These are phyloP conservation scores for Aspergillus viridinutans DNA, from an alignment of 2,329 filamentous ascomycete genomes.

Conservation along the genomic window DNA sequence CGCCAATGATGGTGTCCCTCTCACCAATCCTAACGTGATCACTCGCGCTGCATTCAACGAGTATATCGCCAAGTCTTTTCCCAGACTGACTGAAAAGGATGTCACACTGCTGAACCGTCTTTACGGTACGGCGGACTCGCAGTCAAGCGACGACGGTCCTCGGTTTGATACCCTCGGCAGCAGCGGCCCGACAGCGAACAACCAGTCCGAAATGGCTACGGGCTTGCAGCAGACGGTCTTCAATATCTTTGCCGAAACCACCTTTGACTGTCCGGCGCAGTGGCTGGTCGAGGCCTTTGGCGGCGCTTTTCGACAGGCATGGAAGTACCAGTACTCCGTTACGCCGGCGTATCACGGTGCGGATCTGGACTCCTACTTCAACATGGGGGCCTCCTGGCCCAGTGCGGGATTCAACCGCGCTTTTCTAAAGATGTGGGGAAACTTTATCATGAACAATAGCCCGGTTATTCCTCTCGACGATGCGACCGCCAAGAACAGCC, in stretches of 20 bases:
- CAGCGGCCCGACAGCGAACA: slow-evolving; percentile 45
- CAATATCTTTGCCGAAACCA: slow-evolving; percentile 53
- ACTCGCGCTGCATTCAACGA: slow-evolving; percentile 37
- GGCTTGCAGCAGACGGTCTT: slow-evolving; percentile 51
- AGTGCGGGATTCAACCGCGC: slow-evolving; percentile 32
- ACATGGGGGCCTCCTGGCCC: slow-evolving; percentile 17
- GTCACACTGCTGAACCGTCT: slow-evolving; percentile 31
- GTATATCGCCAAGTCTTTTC: slow-evolving; percentile 41
- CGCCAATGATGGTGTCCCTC: slow-evolving; percentile 48
- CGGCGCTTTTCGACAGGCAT: slow-evolving; percentile 29
- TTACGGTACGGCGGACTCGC: slow-evolving; percentile 32
- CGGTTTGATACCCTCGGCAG: slow-evolving; percentile 38
- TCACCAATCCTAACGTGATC: slow-evolving; percentile 44
- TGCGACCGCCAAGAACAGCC: slow-evolving; percentile 17
- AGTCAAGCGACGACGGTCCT: slow-evolving; percentile 18
- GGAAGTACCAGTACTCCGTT: slow-evolving; percentile 57
- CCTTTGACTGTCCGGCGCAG: slow-evolving; percentile 55
- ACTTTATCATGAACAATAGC: slow-evolving; percentile 43
- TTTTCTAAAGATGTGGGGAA: slow-evolving; percentile 45
- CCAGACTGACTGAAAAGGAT: slow-evolving; percentile 23
- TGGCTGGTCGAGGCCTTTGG: slow-evolving; percentile 51
- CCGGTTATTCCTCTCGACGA: slow-evolving; percentile 24
- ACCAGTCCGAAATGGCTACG: slow-evolving; percentile 46
- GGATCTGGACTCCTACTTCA: slow-evolving; percentile 51
- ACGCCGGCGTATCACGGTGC: slow-evolving; percentile 63